Conservation (phyloP, 1,139 yeast genomes). For the Candida frijolesensis region DNA sequence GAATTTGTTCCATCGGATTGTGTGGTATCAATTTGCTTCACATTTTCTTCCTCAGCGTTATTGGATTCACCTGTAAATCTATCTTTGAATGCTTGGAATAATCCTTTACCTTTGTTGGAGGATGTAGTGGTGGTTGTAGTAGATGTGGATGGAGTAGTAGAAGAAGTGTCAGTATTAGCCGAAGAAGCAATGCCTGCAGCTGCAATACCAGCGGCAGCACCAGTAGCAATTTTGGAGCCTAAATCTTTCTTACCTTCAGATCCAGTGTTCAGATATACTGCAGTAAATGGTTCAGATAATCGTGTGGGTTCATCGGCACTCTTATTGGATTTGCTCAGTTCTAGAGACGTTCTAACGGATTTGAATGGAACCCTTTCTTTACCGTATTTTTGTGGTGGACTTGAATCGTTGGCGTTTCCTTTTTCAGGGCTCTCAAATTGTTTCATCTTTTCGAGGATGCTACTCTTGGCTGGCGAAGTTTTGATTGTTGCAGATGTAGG, state of each 20-base stretch:
- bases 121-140: background rate
- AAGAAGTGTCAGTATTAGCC: conserved; percentile 4
- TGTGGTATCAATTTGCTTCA: conserved; percentile 4
- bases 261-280: conserved; percentile 8
- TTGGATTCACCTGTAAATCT: conserved; percentile 22
- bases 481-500: conserved; percentile 6
- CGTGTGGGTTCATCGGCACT: conserved; percentile 10
- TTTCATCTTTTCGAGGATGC: conserved; percentile 40
- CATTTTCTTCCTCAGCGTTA: conserved; percentile 3
- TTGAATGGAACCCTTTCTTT: conserved; percentile 8
- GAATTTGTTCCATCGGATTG: conserved; percentile 14
- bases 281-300: conserved; percentile 22
- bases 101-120: conserved; percentile 28
- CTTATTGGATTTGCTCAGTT: conserved; percentile 2
- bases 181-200: conserved; percentile 16
- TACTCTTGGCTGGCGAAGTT: conserved; percentile 9
- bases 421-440: conserved; percentile 36
- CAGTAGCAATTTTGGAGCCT: conserved; percentile 12
- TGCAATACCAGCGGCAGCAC: conserved; percentile 6
- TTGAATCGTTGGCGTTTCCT: background rate
- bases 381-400: conserved; percentile 12
- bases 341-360: conserved; percentile 11
- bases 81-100: conserved; percentile 39
- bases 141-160: conserved; percentile 11
- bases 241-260: conserved; percentile 7